Percentiles rank a stretch among this genome's conserved stretches.
These are phyloP conservation scores for Colletotrichum sp. DNA, from an alignment of 2,329 filamentous ascomycete genomes.

Conservation along the genomic window DNA sequence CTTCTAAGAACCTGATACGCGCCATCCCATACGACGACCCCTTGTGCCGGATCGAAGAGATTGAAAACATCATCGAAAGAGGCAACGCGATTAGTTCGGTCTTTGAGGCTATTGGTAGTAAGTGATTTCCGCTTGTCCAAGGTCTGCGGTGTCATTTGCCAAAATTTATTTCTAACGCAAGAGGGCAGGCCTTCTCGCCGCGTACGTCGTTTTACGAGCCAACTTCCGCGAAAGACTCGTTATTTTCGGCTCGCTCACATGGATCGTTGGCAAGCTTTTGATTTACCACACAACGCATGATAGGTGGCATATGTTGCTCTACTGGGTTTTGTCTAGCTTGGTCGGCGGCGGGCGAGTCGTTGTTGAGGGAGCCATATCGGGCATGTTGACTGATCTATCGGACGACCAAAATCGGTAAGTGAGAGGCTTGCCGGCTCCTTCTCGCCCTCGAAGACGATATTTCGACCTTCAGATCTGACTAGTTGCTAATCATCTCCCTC, in stretches of 20 bases:
- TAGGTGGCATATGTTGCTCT: background rate
- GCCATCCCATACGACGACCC: background rate
- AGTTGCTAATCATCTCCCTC: background rate
- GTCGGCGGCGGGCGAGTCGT: background rate
- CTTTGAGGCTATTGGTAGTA: background rate
- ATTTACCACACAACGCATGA: background rate
- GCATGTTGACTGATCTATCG: background rate
- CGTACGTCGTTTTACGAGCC: background rate
- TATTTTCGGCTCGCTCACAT: background rate
- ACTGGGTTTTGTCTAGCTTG: background rate
- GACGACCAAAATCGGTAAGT: background rate
- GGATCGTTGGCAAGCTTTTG: background rate
- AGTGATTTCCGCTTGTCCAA: background rate
- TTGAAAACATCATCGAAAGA: background rate
- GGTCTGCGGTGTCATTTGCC: background rate
- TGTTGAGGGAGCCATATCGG: background rate
- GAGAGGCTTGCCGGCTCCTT: background rate
- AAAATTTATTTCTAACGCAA: background rate
- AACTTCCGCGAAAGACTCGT: background rate
- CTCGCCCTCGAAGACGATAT: background rate
- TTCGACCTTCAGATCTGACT: background rate
- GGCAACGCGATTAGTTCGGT: background rate
- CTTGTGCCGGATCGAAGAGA: background rate
- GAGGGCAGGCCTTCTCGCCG: background rate
- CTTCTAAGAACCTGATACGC: fast-evolving